These are phyloP conservation scores for Vachellia pachyceras DNA, from an alignment of 306 rosid species.

Conservation along the genomic window DNA sequence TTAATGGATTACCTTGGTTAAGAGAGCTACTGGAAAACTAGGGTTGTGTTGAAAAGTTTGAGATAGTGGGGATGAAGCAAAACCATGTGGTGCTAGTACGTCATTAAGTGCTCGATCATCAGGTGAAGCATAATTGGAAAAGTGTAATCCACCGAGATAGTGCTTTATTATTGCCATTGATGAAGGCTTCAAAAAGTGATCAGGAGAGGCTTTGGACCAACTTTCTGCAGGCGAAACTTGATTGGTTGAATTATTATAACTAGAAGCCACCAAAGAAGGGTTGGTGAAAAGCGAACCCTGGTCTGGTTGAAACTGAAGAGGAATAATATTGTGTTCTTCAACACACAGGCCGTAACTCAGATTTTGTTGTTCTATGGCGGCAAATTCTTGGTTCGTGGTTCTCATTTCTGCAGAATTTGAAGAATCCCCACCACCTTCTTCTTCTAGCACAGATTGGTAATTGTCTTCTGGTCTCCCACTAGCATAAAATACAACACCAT, in stretches of 20 bases:
- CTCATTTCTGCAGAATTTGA: constrained; percentile 39
- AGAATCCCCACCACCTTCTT: constrained; percentile 49
- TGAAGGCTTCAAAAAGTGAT: constrained; percentile 46
- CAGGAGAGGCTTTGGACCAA: constrained; percentile 58
- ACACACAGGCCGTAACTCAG: constrained; percentile 45
- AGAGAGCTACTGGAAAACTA: constrained; percentile 43
- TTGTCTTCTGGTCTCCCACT: constrained; percentile 46
- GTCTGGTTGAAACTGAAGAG: background rate
- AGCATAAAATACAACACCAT: background rate
- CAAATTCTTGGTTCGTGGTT: constrained; percentile 50
- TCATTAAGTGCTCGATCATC: constrained; percentile 4
- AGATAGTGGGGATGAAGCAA: constrained; percentile 47
- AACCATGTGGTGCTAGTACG: too few relatives aligned
- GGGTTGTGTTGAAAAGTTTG: constrained; percentile 55
- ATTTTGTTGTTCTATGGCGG: constrained; percentile 42
- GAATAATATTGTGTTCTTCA: constrained; percentile 16
- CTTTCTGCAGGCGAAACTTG: constrained; percentile 34
- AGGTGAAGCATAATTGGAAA: constrained; percentile 40
- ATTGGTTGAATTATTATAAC: constrained; percentile 36
- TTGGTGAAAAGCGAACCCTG: constrained; percentile 56
- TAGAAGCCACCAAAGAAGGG: constrained; percentile 52
- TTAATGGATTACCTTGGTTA: constrained; percentile 57
- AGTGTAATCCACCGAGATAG: constrained; percentile 56
- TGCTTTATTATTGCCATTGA: constrained; percentile 54
- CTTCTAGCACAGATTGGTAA: constrained; percentile 54